phyloP scores from a whole-genome alignment of 1,139 yeast species.

The Diutina sp. region DNA sequence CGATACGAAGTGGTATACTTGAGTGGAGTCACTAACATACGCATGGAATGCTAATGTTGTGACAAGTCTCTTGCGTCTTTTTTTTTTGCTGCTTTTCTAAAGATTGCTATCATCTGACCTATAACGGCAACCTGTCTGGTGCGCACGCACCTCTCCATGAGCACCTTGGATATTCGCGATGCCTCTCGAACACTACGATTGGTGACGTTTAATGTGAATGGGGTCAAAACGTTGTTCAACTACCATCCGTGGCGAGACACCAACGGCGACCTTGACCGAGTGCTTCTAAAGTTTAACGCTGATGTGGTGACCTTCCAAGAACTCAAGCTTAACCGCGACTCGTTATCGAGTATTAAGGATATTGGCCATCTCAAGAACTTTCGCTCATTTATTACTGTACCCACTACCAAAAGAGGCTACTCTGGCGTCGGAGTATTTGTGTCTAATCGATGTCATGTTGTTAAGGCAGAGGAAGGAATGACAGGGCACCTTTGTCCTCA shows the following conservation, averaged over 20 bases:
- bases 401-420: constrained; percentile 61
- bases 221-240: constrained; percentile 64
- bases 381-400: constrained; percentile 57
- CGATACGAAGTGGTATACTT: background rate
- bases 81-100: background rate
- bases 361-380: constrained; percentile 51
- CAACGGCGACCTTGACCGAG: constrained; percentile 28
- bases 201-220: constrained; percentile 77
- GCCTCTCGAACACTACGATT: constrained; percentile 19
- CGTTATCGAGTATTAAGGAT: constrained; percentile 11
- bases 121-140: background rate
- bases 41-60: no score
- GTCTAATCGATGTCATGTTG: constrained; percentile 42
- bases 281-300: constrained; percentile 47
- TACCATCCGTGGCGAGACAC: constrained; percentile 70
- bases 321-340: constrained; percentile 46
- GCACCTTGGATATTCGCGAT: background rate
- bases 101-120: background rate
- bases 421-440: constrained; percentile 87
- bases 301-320: constrained; percentile 83
- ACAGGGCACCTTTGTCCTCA: constrained; percentile 47
- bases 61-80: background rate
- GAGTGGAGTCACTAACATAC: no score
- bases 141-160: background rate
- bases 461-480: constrained; percentile 81